phyloP scores from a whole-genome alignment of 2,329 filamentous ascomycete species.

The Neonectria faginata region DNA sequence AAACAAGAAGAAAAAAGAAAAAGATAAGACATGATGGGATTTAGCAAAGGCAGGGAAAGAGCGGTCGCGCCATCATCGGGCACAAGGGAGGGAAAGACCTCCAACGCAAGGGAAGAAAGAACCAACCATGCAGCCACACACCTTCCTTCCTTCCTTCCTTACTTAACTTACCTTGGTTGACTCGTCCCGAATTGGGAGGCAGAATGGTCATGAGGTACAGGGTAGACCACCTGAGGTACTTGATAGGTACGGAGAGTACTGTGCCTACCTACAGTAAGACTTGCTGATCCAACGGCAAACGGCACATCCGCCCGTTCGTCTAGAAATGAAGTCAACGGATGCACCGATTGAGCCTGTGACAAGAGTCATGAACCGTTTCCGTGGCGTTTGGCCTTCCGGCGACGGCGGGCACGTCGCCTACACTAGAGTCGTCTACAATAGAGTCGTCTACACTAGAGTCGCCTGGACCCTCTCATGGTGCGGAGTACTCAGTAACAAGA shows the following conservation, averaged over 20 bases:
- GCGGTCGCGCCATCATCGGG: neutral
- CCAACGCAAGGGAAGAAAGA: neutral
- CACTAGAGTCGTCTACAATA: neutral
- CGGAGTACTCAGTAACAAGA: no score
- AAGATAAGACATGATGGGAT: no score
- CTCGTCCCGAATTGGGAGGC: neutral
- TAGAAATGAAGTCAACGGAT: no score
- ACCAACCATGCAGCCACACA: no score
- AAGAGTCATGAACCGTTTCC: conserved; percentile 1
- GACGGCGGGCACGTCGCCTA: neutral
- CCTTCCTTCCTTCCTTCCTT: no score
- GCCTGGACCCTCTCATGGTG: no score
- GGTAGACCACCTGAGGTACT: no score
- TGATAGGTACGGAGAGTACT: no score
- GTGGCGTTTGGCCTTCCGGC: neutral
- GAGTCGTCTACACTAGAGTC: neutral
- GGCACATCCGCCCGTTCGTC: no score
- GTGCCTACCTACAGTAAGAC: no score
- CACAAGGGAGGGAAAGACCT: neutral
- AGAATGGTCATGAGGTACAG: neutral
- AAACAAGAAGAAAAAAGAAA: neutral
- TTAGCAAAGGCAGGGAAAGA: neutral
- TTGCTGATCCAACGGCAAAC: no score
- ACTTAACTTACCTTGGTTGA: no score
- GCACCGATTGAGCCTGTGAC: neutral